Conservation (phyloP, 352 stramenopile species). For the Pythium brassicae region DNA sequence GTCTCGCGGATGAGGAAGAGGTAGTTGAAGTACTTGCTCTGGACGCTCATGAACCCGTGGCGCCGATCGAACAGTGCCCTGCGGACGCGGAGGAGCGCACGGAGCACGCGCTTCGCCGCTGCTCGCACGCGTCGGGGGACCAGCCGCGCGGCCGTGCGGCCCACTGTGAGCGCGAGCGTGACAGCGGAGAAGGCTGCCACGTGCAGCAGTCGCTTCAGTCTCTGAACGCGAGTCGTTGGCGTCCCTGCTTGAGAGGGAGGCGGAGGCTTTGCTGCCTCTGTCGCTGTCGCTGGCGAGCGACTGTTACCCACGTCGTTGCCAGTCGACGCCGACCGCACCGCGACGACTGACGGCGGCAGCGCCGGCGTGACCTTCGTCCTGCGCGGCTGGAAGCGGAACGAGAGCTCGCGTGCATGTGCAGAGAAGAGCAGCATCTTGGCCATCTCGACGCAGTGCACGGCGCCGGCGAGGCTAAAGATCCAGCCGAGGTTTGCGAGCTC, state of each 20-base stretch:
- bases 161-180: not conserved
- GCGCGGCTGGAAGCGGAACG: constrained; percentile 15
- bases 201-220: not conserved
- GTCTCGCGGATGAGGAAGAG: constrained; percentile 16
- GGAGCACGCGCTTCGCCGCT: not conserved
- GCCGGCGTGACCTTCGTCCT: constrained; percentile 7
- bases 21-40: constrained; percentile 17
- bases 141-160: not conserved
- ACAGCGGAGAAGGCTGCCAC: not conserved
- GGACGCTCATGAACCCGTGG: constrained; percentile 17
- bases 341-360: constrained; percentile 9
- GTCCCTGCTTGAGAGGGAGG: not conserved
- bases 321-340: not conserved
- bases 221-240: not conserved
- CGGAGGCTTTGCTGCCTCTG: not conserved
- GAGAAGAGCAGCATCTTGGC: constrained; percentile 28
- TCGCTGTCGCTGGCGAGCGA: not conserved
- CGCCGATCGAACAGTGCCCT: constrained; percentile 12
- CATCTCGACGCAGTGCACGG: constrained; percentile 25
- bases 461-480: constrained; percentile 19
- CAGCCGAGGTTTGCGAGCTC: constrained; percentile 22
- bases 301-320: too few relatives aligned
- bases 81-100: constrained; percentile 1
- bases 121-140: constrained; percentile 7
- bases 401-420: constrained; percentile 17